A percentile compares a stretch with the other conserved stretches of the same genome.
phyloP scores from a whole-genome alignment of 2,329 filamentous ascomycete genomes.

The Lachnellula cervina region DNA sequence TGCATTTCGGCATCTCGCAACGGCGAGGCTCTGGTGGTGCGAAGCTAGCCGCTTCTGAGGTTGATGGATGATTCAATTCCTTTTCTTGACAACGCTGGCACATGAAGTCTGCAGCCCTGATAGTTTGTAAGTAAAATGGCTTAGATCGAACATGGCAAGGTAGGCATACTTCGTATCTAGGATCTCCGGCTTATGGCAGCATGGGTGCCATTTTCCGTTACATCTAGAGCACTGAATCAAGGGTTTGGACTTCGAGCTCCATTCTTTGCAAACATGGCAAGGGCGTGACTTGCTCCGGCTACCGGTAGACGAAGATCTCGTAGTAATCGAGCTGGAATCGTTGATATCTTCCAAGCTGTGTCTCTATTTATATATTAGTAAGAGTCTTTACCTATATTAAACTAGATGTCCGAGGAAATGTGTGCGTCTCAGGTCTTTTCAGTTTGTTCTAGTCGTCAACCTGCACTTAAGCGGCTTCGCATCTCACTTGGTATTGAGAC shows the following conservation, averaged over 20 bases:
- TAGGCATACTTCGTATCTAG: constrained; percentile 4
- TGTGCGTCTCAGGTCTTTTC: constrained; percentile 68
- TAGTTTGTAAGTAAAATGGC: neutral
- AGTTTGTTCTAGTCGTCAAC: constrained; percentile 49
- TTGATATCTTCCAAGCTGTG: constrained; percentile 13
- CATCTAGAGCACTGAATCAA: constrained; percentile 20
- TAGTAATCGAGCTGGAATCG: constrained; percentile 23
- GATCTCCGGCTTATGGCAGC: constrained; percentile 17
- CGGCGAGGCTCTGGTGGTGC: neutral
- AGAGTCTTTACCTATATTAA: neutral
- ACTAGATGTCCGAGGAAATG: neutral
- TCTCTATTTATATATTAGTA: constrained; percentile 16
- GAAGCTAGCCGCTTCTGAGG: neutral
- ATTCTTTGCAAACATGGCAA: constrained; percentile 21
- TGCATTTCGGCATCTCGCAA: neutral
- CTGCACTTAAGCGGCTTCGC: constrained; percentile 33
- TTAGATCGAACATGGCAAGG: neutral
- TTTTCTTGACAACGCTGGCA: neutral
- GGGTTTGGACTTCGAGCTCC: constrained; percentile 9
- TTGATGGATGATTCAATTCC: neutral
- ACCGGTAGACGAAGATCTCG: constrained; percentile 16
- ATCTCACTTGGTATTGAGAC: constrained; percentile 15
- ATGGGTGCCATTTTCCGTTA: constrained; percentile 15
- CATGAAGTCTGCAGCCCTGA: neutral
- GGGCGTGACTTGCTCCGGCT: neutral